phyloP scores from a whole-genome alignment of 2,329 filamentous ascomycete genomes.

The Aspergillus fumigatiaffinis region DNA sequence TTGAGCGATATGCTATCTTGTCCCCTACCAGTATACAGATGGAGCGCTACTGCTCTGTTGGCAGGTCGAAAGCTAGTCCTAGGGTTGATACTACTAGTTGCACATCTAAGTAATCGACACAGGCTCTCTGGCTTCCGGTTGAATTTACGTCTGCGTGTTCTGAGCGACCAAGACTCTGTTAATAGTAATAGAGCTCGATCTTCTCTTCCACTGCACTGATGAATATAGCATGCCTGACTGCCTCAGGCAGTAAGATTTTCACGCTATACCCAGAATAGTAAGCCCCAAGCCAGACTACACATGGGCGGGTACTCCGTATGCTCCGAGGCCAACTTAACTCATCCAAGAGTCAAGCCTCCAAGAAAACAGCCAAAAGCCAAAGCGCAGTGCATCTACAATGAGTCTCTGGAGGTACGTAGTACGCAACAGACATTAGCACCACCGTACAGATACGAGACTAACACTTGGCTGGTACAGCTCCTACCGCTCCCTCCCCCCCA shows the following conservation, averaged over 20 bases:
- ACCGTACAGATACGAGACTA: background rate
- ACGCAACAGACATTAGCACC: background rate
- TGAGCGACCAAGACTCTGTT: background rate
- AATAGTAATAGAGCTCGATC: too few species aligned
- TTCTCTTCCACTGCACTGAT: too few species aligned
- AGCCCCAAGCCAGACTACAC: background rate
- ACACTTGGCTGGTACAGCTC: constrained; percentile 43
- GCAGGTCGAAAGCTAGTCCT: background rate
- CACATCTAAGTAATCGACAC: too few species aligned
- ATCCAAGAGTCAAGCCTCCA: background rate
- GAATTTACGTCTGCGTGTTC: background rate
- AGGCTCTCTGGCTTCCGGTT: background rate
- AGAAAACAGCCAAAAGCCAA: background rate
- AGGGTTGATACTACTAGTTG: background rate
- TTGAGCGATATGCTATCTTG: background rate
- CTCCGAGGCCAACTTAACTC: background rate
- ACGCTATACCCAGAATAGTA: background rate
- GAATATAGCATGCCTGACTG: background rate
- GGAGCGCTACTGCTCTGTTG: background rate
- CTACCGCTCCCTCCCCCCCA: constrained; percentile 68
- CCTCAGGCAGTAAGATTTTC: background rate
- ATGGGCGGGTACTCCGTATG: too few species aligned
- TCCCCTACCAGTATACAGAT: background rate
- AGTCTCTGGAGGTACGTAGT: constrained; percentile 37
- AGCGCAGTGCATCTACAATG: constrained; percentile 18